Evolutionary conservation across 345 rosid species (phyloP), one percentile per base, ranked within the genome.

Genomic region (Arabidopsis thaliana): DNA sequence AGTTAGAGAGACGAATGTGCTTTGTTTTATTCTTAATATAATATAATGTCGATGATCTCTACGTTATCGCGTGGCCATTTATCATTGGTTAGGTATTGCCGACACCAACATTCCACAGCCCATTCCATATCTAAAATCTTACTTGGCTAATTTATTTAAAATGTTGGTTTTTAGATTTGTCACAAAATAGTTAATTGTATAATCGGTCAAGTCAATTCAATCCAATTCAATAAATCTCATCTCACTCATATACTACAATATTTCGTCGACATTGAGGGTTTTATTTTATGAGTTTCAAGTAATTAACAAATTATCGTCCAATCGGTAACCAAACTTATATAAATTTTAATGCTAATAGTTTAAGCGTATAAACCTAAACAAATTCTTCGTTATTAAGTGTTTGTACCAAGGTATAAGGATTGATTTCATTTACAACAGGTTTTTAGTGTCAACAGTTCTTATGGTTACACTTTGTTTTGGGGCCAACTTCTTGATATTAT

Each of bases 181-280:
- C 55, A 50, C 44, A 3, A 50, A 22, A 10, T 24, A 0, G 1
- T 7, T 12, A 24, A 24, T 50, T 10, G 53, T 55, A 20, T 46
- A 57, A n/a, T 36, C 36, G 78, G 67, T 75, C 79, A 67, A 67
- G 79, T 75, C 73, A 40, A 59, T 75, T 67, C 78, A 74, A 11
- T 74, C 12, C 16, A 3, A 32, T 36, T 49, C 50, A 36, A 38
- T 51, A n/a, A 49, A 50, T 30, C n/a, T 62, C 55, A 50, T 30
- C n/a, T 62, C 55, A 40, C 42, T 40, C 11, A 1, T 3, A 7
- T 41, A 9, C 36, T 16, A 50, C 12, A 59, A 28, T 14, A 7
- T 4, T 49, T 75, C 56, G 73, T 75, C 79, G 79, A 75, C 79
- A 67, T 59, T 59, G 79, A 59, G 38, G 50, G 13, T 23, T 42